phyloP scores from a whole-genome alignment of 805 yeast species.

The Debaryomyces castellii region DNA sequence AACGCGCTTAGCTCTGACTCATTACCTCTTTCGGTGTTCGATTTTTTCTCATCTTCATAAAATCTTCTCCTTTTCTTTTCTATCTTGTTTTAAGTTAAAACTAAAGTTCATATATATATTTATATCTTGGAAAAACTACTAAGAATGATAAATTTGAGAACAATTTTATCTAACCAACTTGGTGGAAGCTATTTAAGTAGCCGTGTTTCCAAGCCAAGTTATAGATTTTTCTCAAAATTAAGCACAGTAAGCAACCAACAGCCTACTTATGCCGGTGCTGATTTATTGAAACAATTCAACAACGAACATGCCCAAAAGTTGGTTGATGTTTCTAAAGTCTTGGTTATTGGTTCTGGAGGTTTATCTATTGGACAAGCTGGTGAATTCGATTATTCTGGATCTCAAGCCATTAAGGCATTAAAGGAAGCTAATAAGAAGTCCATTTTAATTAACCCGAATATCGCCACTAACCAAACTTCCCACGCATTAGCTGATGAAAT shows the following conservation, averaged over 20 bases:
- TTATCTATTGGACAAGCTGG: conserved; percentile 98
- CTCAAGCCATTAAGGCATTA: conserved; percentile 95
- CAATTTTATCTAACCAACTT: conserved; percentile 3
- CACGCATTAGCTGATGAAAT: conserved; percentile 94
- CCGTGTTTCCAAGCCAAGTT: conserved; percentile 1
- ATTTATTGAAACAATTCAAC: conserved; percentile 53
- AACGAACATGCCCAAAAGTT: conserved; percentile 63
- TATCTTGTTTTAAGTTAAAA: conserved; percentile 1
- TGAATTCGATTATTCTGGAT: conserved; percentile 95
- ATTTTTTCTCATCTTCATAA: conserved; percentile 7
- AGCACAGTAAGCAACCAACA: conserved; percentile 1
- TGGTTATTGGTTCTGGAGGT: conserved; percentile 97
- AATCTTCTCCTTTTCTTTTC: conserved; percentile 14
- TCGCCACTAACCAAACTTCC: conserved; percentile 95
- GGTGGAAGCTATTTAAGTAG: conserved; percentile 5
- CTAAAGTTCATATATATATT: neutral
- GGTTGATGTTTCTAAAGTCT: conserved; percentile 83
- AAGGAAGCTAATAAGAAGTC: conserved; percentile 85
- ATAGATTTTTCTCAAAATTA: conserved; percentile 7
- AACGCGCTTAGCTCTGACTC: conserved; percentile 35
- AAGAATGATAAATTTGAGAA: conserved; percentile 4
- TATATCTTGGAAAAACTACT: neutral
- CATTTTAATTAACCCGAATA: conserved; percentile 89
- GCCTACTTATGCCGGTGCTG: conserved; percentile 60
- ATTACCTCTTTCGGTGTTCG: conserved; percentile 27